Conservation (phyloP, 345 rosid species). For the Gossypium australe region DNA sequence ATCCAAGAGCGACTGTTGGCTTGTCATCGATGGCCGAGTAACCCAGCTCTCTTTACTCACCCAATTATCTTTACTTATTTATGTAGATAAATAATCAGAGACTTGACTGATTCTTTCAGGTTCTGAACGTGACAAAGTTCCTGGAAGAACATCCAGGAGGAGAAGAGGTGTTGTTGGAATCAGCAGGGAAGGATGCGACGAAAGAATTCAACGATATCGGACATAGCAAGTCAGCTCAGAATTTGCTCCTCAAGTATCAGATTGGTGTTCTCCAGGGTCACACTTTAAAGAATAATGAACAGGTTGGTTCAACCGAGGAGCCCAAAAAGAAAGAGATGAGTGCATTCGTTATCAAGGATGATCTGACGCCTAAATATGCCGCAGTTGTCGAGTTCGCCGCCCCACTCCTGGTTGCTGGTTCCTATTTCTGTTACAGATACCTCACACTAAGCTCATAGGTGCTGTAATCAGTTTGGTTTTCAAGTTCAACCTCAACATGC, state of each 20-base stretch:
- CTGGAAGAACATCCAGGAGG: constrained; percentile 66
- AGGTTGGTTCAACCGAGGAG: constrained; percentile 19
- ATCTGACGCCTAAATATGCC: constrained; percentile 12
- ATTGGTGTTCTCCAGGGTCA: constrained; percentile 43
- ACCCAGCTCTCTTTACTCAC: background rate
- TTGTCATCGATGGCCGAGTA: constrained; percentile 24
- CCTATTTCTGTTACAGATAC: constrained; percentile 41
- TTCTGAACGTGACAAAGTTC: constrained; percentile 44
- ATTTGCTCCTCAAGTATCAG: constrained; percentile 39
- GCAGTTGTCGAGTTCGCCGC: constrained; percentile 34
- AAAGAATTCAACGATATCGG: constrained; percentile 47
- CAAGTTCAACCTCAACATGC: background rate
- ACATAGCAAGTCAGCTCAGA: constrained; percentile 49
- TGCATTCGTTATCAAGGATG: constrained; percentile 43
- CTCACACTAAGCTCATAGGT: constrained; percentile 8
- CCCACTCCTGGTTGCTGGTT: constrained; percentile 40
- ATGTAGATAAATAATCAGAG: background rate
- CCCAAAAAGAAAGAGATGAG: constrained; percentile 32
- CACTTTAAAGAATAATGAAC: constrained; percentile 15
- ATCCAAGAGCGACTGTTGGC: constrained; percentile 48
- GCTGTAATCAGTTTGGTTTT: background rate
- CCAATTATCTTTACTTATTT: background rate
- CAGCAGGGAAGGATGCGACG: constrained; percentile 51
- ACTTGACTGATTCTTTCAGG: constrained; percentile 21
- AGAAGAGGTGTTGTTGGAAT: constrained; percentile 50